Conservation (phyloP, 2,329 filamentous ascomycete species). For the Colletotrichum destructivum region DNA sequence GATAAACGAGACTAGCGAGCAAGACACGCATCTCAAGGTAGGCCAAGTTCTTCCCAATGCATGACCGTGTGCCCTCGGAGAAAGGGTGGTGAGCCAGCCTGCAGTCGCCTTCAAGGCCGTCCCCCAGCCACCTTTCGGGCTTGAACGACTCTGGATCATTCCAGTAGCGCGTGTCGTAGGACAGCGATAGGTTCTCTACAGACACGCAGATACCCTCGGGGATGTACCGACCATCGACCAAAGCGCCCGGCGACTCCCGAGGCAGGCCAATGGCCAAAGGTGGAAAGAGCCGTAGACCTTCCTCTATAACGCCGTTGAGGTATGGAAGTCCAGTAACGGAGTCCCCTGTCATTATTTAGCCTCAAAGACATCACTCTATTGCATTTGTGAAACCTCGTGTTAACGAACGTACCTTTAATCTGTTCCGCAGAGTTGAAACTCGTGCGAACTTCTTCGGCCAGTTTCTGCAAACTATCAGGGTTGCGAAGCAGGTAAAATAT, state of each 20-base stretch:
- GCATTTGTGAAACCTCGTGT: too few relatives aligned
- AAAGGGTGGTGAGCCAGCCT: constrained; percentile 55
- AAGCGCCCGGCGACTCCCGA: constrained; percentile 64
- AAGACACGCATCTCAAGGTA: constrained; percentile 63
- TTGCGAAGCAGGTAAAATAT: too few relatives aligned
- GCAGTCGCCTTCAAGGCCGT: constrained; percentile 50
- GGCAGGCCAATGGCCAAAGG: constrained; percentile 64
- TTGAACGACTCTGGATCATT: constrained; percentile 59
- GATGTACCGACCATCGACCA: constrained; percentile 53
- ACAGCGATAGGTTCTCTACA: constrained; percentile 53
- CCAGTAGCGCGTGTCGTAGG: constrained; percentile 51
- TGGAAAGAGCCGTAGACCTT: constrained; percentile 66
- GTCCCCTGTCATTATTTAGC: constrained; percentile 25
- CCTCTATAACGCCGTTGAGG: constrained; percentile 67
- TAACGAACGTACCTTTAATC: constrained; percentile 37
- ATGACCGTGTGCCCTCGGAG: constrained; percentile 53
- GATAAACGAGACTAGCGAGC: too few relatives aligned
- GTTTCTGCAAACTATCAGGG: constrained; percentile 47
- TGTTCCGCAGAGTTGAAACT: constrained; percentile 50
- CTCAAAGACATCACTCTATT: too few relatives aligned
- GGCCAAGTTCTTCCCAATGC: constrained; percentile 58
- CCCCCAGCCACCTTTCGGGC: constrained; percentile 47
- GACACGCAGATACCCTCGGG: constrained; percentile 57
- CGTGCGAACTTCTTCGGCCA: constrained; percentile 45
- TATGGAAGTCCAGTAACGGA: constrained; percentile 53